Evolutionary conservation across 2,329 filamentous ascomycete genomes (phyloP).

Genomic region (Aspergillus neotritici): DNA sequence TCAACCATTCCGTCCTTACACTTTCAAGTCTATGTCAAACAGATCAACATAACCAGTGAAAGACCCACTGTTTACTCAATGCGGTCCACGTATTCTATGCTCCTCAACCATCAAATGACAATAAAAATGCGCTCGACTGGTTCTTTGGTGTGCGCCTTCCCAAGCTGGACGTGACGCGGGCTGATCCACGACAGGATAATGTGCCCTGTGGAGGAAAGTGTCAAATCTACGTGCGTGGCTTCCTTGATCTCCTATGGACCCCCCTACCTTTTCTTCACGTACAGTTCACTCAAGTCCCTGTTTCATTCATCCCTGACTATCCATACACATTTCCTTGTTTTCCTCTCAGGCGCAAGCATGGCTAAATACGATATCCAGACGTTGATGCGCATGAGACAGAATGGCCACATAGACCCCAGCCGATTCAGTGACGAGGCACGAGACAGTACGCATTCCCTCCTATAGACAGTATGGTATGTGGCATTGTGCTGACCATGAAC

Average conservation of each 20-base stretch:
- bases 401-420: constrained; percentile 21
- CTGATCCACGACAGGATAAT: too few species aligned
- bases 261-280: too few species aligned
- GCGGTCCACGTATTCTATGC: too few species aligned
- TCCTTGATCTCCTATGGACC: too few species aligned
- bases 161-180: neutral
- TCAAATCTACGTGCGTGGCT: too few species aligned
- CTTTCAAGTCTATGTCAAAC: too few species aligned
- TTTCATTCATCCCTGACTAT: neutral
- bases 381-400: constrained; percentile 31
- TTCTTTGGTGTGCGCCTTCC: constrained; percentile 8
- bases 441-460: constrained; percentile 23
- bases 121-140: neutral
- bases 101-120: too few species aligned
- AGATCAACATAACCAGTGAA: too few species aligned
- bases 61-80: too few species aligned
- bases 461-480: neutral
- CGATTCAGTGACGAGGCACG: constrained; percentile 24
- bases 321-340: neutral
- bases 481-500: neutral
- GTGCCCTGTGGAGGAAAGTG: too few species aligned
- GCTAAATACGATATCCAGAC: constrained; percentile 36
- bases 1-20: neutral
- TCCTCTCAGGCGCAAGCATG: constrained; percentile 6
- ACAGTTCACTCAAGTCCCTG: too few species aligned